These are phyloP conservation scores for Metschnikowia arizonensis DNA, from an alignment of 805 yeast genomes.

Conservation along the genomic window DNA sequence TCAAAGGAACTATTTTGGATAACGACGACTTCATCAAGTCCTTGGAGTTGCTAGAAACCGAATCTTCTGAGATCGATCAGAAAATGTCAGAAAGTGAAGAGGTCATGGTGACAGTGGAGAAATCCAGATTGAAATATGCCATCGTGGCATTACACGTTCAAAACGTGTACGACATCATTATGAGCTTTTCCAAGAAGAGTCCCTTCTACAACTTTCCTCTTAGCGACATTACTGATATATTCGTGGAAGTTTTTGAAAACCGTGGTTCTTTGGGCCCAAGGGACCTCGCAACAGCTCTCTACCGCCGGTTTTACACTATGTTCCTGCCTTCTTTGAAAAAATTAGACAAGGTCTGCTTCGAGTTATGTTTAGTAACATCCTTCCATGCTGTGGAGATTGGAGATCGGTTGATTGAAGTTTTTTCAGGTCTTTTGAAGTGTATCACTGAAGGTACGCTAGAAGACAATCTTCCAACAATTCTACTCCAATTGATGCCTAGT, in stretches of 20 bases:
- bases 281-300: conserved; percentile 32
- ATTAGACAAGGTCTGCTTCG: conserved; percentile 44
- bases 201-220: conserved; percentile 59
- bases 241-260: conserved; percentile 14
- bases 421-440: not conserved
- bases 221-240: conserved; percentile 23
- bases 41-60: conserved; percentile 61
- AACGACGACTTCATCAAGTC: conserved; percentile 56
- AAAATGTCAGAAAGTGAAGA: conserved; percentile 52
- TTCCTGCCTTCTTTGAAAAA: conserved; percentile 46
- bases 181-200: conserved; percentile 33
- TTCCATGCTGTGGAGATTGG: conserved; percentile 17
- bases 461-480: not conserved
- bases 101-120: conserved; percentile 54
- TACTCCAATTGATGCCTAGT: not conserved
- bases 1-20: conserved; percentile 63
- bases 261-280: conserved; percentile 12
- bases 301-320: conserved; percentile 43
- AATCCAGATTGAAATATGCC: conserved; percentile 42
- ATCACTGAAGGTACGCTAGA: not conserved
- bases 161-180: conserved; percentile 44
- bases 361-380: conserved; percentile 32
- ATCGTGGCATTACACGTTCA: conserved; percentile 58
- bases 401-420: not conserved
- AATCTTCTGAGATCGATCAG: conserved; percentile 49